A percentile compares a stretch with the other conserved stretches of the same genome.
These are phyloP conservation scores for Tetraselmis chui DNA, from an alignment of 139 green algal genomes.

Conservation along the genomic window DNA sequence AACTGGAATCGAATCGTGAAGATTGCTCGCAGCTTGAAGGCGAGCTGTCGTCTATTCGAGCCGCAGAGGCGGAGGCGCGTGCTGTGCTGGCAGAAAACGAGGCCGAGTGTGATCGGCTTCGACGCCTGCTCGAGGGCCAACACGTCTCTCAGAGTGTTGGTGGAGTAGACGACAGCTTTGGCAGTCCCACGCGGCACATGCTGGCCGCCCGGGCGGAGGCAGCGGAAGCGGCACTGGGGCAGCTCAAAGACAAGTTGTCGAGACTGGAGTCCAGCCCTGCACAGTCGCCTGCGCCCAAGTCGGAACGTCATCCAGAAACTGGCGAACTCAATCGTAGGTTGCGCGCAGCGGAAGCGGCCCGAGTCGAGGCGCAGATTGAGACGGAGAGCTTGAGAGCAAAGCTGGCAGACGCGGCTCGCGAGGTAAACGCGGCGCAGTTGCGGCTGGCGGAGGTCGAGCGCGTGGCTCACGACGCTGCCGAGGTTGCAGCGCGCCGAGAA, in stretches of 20 bases:
- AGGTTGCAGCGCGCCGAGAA: background rate
- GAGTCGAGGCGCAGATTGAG: background rate
- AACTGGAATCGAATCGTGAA: background rate
- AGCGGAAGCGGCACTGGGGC: slow-evolving; percentile 12
- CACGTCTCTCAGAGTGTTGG: no score
- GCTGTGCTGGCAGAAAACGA: background rate
- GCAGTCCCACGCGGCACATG: no score
- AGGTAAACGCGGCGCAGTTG: slow-evolving; percentile 24
- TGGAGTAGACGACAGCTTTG: background rate
- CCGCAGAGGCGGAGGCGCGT: background rate
- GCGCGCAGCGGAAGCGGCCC: background rate
- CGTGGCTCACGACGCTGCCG: slow-evolving; percentile 2
- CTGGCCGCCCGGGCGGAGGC: slow-evolving; percentile 22
- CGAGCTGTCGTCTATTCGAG: background rate
- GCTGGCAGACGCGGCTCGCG: slow-evolving; percentile 11
- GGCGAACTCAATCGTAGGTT: background rate
- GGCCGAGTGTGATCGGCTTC: background rate
- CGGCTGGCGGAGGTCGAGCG: slow-evolving; percentile 16
- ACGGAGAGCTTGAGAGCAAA: background rate
- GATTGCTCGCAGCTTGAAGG: background rate
- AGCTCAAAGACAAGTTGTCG: background rate
- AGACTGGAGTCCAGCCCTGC: background rate
- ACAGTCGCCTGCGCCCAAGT: no score
- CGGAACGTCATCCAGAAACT: no score
- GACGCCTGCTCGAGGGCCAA: background rate